A percentile compares a stretch with the other conserved stretches of the same genome.
Conservation (phyloP, 495 filamentous ascomycete species). For the Hypoxylon rickii region DNA sequence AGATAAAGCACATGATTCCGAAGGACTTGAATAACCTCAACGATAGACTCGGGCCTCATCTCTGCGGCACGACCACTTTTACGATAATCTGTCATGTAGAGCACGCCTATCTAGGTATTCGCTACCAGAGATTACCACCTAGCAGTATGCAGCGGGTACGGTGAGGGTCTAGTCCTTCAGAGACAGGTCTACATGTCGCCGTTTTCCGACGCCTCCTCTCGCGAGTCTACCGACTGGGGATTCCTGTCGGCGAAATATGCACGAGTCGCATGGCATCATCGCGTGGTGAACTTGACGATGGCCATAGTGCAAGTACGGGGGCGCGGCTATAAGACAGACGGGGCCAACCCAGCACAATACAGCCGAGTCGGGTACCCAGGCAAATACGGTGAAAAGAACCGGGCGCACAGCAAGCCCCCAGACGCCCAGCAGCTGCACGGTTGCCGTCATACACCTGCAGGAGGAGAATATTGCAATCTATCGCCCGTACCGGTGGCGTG, state of each 20-base stretch:
- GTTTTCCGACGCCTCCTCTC: constrained; percentile 2
- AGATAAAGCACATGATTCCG: constrained; percentile 9
- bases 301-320: constrained; percentile 24
- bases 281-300: constrained; percentile 21
- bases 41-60: not conserved
- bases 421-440: constrained; percentile 29
- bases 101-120: not conserved
- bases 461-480: constrained; percentile 10
- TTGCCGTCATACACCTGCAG: constrained; percentile 36
- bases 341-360: constrained; percentile 30
- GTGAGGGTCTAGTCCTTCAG: not conserved
- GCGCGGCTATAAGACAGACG: constrained; percentile 32
- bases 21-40: not conserved
- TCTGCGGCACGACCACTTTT: not conserved
- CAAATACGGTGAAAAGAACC: constrained; percentile 34
- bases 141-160: constrained; percentile 3
- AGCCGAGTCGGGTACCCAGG: constrained; percentile 36
- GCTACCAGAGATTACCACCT: too few species aligned
- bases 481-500: constrained; percentile 23
- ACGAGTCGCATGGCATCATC: constrained; percentile 34
- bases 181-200: constrained; percentile 5
- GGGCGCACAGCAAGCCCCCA: constrained; percentile 23
- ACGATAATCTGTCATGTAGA: not conserved
- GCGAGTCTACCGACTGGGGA: constrained; percentile 15
- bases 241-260: constrained; percentile 33